Base-by-base conservation (phyloP, 1,139 yeast species). In the Pichia sp. region DNA sequence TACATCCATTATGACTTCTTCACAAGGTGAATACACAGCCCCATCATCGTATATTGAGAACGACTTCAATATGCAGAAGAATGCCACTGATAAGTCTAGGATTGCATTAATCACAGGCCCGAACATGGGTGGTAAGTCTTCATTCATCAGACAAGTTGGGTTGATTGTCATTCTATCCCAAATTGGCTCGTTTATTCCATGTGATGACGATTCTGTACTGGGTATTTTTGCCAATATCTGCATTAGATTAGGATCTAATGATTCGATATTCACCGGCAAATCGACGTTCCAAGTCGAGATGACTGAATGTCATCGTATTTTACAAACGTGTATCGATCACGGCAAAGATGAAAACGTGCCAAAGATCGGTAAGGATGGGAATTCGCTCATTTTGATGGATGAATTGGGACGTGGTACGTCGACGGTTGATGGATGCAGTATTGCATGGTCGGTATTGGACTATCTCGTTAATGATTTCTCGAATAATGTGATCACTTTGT, bases 351-450 rank as follows among this genome's bases (percentile, higher is more conserved):
- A 27, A 17, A n/a, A 11, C 68, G 66, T 46, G 75, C 81, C 3
- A 56, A 66, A 5, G 69, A 72, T 38, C 80, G 89, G 40, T 21
- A 34, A 34, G 24, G 4, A 11, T 17, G 42, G 42, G n/a, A 69
- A 72, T 38, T 81, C 88, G 1, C 67, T 86, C 45, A 79, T 85
- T 2, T 68, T 81, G 2, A 65, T 81, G 34, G 87, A 81, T 57
- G 87, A 81, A 53, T 73, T 81, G 33, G 95, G 95, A 4, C 67
- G 93, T 44, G 94, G 89, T 5, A 93, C 99, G 0, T 85, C 96
- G 0, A 90, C 98, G 0, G 72, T 73, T 49, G 99, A 93, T 67
- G 99, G 99, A 0, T 84, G 85, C 33, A 81, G 96, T 0, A 81
- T 93, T 32, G 97, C 98, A 0, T 79, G 82, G 60, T 73, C 96